phyloP scores from a whole-genome alignment of 202 grass and related monocot species.

The Setaria viridis region DNA sequence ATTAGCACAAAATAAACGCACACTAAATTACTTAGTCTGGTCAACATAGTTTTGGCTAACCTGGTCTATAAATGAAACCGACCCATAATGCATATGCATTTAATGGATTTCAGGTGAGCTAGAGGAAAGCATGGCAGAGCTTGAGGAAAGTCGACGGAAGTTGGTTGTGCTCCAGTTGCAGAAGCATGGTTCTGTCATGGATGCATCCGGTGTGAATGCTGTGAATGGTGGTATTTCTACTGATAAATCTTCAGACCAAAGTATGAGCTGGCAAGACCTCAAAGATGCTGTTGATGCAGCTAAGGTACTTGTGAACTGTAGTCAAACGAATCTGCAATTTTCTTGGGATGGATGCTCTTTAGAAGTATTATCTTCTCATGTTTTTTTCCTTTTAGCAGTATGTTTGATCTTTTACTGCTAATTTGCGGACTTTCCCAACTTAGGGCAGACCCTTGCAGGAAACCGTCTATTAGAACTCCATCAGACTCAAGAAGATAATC shows the following conservation, averaged over 20 bases:
- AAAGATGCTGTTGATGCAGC: slow-evolving; percentile 89
- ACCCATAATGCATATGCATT: slow-evolving; percentile 30
- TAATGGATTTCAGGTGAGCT: slow-evolving; percentile 69
- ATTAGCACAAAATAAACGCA: background rate
- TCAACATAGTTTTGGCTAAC: slow-evolving; percentile 7
- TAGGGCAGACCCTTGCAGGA: slow-evolving; percentile 69
- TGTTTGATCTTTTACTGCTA: slow-evolving; percentile 34
- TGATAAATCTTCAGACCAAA: slow-evolving; percentile 75
- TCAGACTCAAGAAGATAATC: slow-evolving; percentile 95
- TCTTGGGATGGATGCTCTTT: slow-evolving; percentile 28
- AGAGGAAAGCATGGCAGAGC: slow-evolving; percentile 92
- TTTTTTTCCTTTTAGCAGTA: slow-evolving; percentile 24
- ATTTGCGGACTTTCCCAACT: slow-evolving; percentile 37
- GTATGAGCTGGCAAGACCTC: slow-evolving; percentile 79
- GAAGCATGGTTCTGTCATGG: slow-evolving; percentile 73
- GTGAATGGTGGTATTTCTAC: slow-evolving; percentile 72
- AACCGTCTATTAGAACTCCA: slow-evolving; percentile 92
- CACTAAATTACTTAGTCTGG: slow-evolving; percentile 13
- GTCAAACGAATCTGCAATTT: slow-evolving; percentile 15
- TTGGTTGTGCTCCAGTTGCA: slow-evolving; percentile 92
- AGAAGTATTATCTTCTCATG: slow-evolving; percentile 22
- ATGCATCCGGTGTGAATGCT: slow-evolving; percentile 59
- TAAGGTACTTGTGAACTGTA: slow-evolving; percentile 64
- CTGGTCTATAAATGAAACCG: slow-evolving; percentile 23
- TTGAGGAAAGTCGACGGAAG: slow-evolving; percentile 90